phyloP scores from a whole-genome alignment of 441 rosid genomes.

The Eruca vesicaria region DNA sequence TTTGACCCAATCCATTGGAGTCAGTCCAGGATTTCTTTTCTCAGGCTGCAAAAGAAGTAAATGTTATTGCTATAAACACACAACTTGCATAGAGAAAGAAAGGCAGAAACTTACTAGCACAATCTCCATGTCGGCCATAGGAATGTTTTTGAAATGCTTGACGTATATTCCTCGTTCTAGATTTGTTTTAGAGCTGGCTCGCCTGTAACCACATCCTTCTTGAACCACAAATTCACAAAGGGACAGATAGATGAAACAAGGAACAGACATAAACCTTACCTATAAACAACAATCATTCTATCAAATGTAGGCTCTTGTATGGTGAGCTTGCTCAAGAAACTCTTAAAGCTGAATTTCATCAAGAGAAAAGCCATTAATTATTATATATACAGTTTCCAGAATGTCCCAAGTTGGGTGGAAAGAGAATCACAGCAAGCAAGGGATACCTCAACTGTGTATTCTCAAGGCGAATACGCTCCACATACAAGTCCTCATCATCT shows the following conservation, averaged over 20 bases:
- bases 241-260: constrained; percentile 8
- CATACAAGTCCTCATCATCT: constrained; percentile 53
- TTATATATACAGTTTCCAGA: constrained; percentile 2
- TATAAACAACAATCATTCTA: constrained; percentile 91
- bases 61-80: constrained; percentile 9
- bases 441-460: constrained; percentile 76
- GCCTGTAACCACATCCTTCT: constrained; percentile 49
- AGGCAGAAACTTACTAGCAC: constrained; percentile 74
- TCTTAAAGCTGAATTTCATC: constrained; percentile 48
- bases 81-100: constrained; percentile 1
- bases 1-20: constrained; percentile 98
- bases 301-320: constrained; percentile 97
- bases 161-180: constrained; percentile 72
- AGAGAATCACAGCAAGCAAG: constrained; percentile 3
- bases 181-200: constrained; percentile 51
- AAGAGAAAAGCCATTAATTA: constrained; percentile 17
- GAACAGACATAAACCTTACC: constrained; percentile 43
- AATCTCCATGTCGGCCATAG: constrained; percentile 98
- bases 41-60: constrained; percentile 62
- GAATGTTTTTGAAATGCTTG: constrained; percentile 97
- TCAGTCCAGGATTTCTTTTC: constrained; percentile 94
- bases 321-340: constrained; percentile 69
- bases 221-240: constrained; percentile 16
- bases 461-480: constrained; percentile 88
- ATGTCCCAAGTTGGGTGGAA: background rate